phyloP scores from a whole-genome alignment of 225 moss, liverwort and hornwort genomes.

The Rhytidiadelphus loreus region DNA sequence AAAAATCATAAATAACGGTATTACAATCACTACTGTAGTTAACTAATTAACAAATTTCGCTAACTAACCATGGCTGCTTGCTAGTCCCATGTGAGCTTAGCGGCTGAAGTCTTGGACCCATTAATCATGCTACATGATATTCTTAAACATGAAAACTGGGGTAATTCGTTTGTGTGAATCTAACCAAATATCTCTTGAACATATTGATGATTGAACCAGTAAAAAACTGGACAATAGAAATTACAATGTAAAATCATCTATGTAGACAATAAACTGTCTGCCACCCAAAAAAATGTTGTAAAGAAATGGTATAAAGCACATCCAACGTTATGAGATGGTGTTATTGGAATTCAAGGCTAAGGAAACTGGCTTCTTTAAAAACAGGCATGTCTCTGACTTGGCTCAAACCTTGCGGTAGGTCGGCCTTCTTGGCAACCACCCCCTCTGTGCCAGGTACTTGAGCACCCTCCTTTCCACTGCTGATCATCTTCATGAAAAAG shows the following conservation, averaged over 20 bases:
- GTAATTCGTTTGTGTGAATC: neutral
- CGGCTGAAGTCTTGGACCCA: neutral
- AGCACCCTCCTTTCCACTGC: constrained; percentile 19
- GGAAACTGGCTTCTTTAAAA: constrained; percentile 59
- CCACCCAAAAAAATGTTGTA: neutral
- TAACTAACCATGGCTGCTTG: too few species aligned
- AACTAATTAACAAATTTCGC: neutral
- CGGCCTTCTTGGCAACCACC: neutral
- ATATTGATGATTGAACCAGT: neutral
- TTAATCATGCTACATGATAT: neutral
- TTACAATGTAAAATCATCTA: neutral
- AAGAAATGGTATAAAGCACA: neutral
- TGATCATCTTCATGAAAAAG: constrained; percentile 80
- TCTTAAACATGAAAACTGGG: neutral
- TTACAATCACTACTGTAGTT: neutral
- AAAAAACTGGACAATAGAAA: neutral
- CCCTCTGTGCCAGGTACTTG: neutral
- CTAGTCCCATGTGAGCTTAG: neutral
- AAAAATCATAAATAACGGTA: too few species aligned
- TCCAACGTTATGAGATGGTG: neutral
- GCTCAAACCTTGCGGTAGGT: constrained; percentile 23
- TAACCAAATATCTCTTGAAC: neutral
- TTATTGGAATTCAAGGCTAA: constrained; percentile 52
- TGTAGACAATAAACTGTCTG: neutral
- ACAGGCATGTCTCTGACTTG: constrained; percentile 66